Evolutionary conservation across 805 yeast genomes (phyloP), one percentile per base, ranked within the genome.

Genomic region (Ogataea pini): DNA sequence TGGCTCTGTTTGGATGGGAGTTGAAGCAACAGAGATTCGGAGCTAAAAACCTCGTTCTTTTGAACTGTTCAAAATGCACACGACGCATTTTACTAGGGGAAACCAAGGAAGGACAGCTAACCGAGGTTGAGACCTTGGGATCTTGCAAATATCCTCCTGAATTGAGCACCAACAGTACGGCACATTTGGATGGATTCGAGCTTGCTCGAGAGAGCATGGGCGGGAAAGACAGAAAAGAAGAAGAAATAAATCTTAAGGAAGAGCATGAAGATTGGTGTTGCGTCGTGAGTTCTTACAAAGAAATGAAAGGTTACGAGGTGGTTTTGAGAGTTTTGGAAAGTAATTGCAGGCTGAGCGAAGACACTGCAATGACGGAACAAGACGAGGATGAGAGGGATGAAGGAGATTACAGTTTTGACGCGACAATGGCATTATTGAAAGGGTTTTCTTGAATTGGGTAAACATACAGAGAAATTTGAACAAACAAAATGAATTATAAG

Each of bases 211-310:
- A 50, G n/a, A 55, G 42, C 34, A n/a, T n/a, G 58, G 53, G 10
- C 47, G 48, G 18, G 50, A 42, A n/a, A 28, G 27, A 19, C 18
- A 29, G 20, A 28, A 16, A 47, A 2, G 56, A 50, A 12, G 60
- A 61, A 47, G 60, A 52, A 2, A 56, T 70, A 14, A 61, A 71
- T 46, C 44, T 70, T 2, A 34, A 65, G 3, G 54, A 53, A 7
- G 76, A 71, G 31, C 76, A 71, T 46, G 67, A 64, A 28, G 36
- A 44, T 14, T 72, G 77, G 77, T 70, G 72, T 31, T 65, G 72
- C 42, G 58, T 62, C 48, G 48, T 55, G 47, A 36, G 55, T 18
- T 16, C 55, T 48, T 20, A 19, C 19, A 38, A 48, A 19, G 44
- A 33, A 7, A 13, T 32, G 20, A 19, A 31, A 10, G 60, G 62